Conservation (phyloP, 805 yeast genomes). For the Candida dajiaensis region DNA sequence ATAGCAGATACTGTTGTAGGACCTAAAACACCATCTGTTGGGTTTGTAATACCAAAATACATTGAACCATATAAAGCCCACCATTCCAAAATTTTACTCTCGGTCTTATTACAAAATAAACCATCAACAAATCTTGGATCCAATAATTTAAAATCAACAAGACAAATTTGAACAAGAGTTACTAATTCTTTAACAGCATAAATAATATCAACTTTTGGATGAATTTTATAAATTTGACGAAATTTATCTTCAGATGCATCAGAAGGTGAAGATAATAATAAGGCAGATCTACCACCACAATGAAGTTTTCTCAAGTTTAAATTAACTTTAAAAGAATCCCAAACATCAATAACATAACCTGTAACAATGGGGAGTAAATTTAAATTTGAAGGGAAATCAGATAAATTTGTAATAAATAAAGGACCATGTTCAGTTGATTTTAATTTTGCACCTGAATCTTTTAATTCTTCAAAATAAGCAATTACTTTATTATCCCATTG, state of each 20-base stretch:
- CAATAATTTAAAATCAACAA: constrained; percentile 71
- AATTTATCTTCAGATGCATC: constrained; percentile 81
- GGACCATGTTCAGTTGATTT: constrained; percentile 56
- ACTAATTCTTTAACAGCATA: constrained; percentile 50
- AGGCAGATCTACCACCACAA: constrained; percentile 82
- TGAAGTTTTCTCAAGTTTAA: constrained; percentile 69
- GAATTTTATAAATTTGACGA: constrained; percentile 62
- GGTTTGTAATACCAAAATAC: constrained; percentile 26
- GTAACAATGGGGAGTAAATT: constrained; percentile 64
- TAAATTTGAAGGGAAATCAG: constrained; percentile 70
- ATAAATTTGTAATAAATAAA: constrained; percentile 76
- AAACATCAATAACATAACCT: constrained; percentile 43
- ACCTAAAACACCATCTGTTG: constrained; percentile 51
- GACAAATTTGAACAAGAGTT: constrained; percentile 64
- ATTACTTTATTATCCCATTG: constrained; percentile 39
- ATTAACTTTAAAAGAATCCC: constrained; percentile 60
- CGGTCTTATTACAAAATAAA: constrained; percentile 71
- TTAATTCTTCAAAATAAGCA: constrained; percentile 59
- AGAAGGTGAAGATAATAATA: constrained; percentile 63
- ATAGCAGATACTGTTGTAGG: constrained; percentile 73
- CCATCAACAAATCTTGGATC: constrained; percentile 78
- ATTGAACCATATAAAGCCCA: constrained; percentile 69
- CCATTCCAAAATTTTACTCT: constrained; percentile 68
- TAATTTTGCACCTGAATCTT: constrained; percentile 60
- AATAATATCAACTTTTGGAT: constrained; percentile 27